Evolutionary conservation across 2,329 filamentous ascomycete genomes (phyloP).

Genomic region (Bertia moriformis): DNA sequence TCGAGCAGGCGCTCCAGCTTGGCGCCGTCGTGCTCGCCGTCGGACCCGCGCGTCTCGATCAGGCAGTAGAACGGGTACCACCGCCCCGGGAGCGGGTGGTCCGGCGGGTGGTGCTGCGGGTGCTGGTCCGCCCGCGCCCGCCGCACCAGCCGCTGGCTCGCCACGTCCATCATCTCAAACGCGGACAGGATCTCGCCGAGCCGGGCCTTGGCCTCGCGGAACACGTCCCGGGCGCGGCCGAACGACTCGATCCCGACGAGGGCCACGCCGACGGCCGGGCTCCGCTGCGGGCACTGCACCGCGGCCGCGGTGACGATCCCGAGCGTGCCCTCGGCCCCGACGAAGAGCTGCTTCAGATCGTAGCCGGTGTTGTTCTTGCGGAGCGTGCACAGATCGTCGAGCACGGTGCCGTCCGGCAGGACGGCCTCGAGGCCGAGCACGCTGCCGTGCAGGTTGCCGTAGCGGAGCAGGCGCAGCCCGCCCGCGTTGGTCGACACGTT

Average conservation of each 20-base stretch:
- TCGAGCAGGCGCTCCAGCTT: constrained; percentile 87
- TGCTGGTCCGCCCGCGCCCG: constrained; percentile 61
- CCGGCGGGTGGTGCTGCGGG: no score
- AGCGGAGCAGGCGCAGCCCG: constrained; percentile 74
- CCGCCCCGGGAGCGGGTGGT: constrained; percentile 16
- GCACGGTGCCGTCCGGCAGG: constrained; percentile 77
- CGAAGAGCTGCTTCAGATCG: constrained; percentile 91
- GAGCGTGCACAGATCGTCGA: constrained; percentile 75
- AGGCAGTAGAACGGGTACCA: constrained; percentile 91
- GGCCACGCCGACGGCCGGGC: constrained; percentile 81
- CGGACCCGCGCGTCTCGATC: constrained; percentile 90
- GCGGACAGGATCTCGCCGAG: constrained; percentile 91
- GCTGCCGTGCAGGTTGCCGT: constrained; percentile 85
- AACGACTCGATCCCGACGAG: constrained; percentile 85
- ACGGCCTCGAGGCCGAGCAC: constrained; percentile 89
- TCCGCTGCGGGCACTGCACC: constrained; percentile 75
- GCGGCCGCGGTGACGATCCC: constrained; percentile 86
- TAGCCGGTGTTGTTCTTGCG: constrained; percentile 99
- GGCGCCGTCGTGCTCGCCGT: constrained; percentile 79
- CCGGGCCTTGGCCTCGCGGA: constrained; percentile 75
- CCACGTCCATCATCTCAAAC: constrained; percentile 90
- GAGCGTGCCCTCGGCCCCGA: constrained; percentile 87
- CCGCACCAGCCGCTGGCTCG: constrained; percentile 65
- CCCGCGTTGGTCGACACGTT: constrained; percentile 95
- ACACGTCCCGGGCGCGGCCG: constrained; percentile 74